phyloP scores from a whole-genome alignment of 2,329 filamentous ascomycete species.

The Diplodia corticola region DNA sequence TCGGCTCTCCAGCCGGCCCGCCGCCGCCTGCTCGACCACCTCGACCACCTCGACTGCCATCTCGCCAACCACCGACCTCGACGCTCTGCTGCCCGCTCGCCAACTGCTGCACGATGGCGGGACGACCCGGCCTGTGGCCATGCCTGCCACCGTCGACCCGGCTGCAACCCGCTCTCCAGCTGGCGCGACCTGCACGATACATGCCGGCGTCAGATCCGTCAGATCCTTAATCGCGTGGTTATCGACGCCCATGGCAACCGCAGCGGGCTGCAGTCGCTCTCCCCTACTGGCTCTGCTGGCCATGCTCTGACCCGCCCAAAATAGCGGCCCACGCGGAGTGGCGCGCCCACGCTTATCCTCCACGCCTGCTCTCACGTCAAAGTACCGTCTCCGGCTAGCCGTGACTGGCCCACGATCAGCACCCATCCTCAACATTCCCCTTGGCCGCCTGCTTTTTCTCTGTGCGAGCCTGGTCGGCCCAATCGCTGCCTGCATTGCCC shows the following conservation, averaged over 20 bases:
- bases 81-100: neutral
- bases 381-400: neutral
- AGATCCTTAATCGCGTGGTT: slow-evolving; percentile 13
- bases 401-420: neutral
- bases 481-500: neutral
- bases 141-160: neutral
- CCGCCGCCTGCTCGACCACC: neutral
- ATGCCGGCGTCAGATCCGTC: neutral
- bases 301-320: neutral
- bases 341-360: neutral
- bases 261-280: neutral
- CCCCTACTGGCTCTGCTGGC: neutral
- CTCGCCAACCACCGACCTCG: neutral
- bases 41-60: neutral
- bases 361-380: slow-evolving; percentile 13
- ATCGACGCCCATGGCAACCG: neutral
- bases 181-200: neutral
- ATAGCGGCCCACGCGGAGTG: neutral
- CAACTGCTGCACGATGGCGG: neutral
- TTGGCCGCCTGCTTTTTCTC: neutral
- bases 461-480: neutral
- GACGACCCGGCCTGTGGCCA: slow-evolving; percentile 10
- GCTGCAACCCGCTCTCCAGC: neutral
- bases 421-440: neutral
- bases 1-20: slow-evolving; percentile 18